Evolutionary conservation across 169 alveolate species (phyloP), one percentile per base, ranked within the genome.

Genomic region (Condylostoma magnum): DNA sequence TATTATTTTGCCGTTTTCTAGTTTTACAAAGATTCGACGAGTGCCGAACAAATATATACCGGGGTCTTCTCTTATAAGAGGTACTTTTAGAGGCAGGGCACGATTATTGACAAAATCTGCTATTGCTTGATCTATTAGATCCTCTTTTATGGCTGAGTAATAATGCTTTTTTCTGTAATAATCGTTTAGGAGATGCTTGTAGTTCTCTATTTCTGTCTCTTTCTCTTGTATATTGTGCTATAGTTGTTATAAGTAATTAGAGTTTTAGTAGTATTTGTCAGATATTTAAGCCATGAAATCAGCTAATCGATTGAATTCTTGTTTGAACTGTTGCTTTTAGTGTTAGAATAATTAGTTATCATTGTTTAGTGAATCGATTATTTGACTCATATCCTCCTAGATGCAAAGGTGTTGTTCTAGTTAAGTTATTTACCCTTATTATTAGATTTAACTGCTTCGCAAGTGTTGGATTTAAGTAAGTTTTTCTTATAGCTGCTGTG

Each of bases 81-180:
- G 71, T 22, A 60, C 30, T 22, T 60, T 38, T 18, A 60, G 27
- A 36, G 71, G 71, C 2, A n/a, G 18, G 1, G 18, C 41, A 3
- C 25, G 12, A n/a, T 77, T 74, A 71, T 82, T 82, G 27, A 82
- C 70, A 46, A 63, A 82, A 28, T 82, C 86, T 36, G 90, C 90
- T 34, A 82, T 65, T 27, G 78, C 77, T 47, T 50, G 52, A 51
- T 82, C 90, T 56, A 82, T 73, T 27, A 76, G 83, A 44, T 82
- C 90, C n/a, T 82, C 86, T 77, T 80, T 82, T 41, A 77, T 86
- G 27, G 90, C 84, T 30, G 69, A 72, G 41, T 82, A 82, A n/a
- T 68, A 68, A 6, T 82, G 82, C 27, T 71, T 80, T 53, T 77
- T 53, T 36, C 68, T 72, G 57, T 77, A 63, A 15, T 77, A 38